Conservation (phyloP, 805 yeast species). For the Schizosaccharomyces octosporus region DNA sequence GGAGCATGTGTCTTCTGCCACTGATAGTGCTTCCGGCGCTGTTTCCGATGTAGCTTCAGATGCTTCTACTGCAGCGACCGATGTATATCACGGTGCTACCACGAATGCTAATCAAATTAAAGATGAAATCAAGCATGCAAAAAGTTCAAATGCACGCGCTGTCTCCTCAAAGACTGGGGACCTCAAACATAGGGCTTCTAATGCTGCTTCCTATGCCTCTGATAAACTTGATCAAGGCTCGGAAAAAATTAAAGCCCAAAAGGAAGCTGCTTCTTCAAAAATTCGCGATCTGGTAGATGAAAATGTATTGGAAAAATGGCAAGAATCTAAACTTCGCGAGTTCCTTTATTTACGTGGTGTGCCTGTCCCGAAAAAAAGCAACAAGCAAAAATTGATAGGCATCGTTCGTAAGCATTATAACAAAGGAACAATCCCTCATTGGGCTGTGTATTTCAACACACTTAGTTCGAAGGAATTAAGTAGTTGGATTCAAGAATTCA, state of each 20-base stretch:
- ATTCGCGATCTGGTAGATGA: neutral
- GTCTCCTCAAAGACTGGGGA: neutral
- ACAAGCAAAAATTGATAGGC: neutral
- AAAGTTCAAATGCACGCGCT: neutral
- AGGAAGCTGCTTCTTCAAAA: neutral
- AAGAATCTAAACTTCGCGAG: conserved; percentile 18
- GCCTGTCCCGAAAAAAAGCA: conserved; percentile 3
- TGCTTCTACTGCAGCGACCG: neutral
- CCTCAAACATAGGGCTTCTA: neutral
- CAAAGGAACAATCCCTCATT: neutral
- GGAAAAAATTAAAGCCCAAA: neutral
- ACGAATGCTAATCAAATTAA: neutral
- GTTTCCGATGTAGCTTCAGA: neutral
- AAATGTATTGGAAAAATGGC: conserved; percentile 15
- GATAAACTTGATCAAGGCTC: neutral
- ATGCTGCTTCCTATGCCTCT: neutral
- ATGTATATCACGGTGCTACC: neutral
- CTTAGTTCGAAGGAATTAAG: neutral
- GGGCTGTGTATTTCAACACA: neutral
- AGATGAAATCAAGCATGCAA: neutral
- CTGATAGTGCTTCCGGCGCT: neutral
- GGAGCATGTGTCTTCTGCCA: neutral
- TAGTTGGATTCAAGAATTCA: neutral
- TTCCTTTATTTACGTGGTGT: conserved; percentile 21
- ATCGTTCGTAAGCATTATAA: neutral